Evolutionary conservation across 148 eudicot species (phyloP), one percentile per base, ranked within the genome.

Genomic region (Fagopyrum tataricum): DNA sequence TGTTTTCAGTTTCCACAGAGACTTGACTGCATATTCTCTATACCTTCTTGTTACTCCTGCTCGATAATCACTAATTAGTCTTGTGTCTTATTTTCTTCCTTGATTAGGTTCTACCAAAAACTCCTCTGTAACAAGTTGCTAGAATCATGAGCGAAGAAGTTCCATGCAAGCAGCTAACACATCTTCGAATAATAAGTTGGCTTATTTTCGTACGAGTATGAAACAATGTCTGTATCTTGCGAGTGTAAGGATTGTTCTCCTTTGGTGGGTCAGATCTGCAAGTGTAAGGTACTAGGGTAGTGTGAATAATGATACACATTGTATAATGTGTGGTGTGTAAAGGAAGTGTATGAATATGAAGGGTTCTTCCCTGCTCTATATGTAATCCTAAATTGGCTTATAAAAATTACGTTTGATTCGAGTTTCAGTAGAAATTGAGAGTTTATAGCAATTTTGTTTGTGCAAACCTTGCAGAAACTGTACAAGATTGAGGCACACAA

Each of bases 401-500:
- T 26, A 26, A 26, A 26, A 26, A 26, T 26, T 0, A 26, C 31
- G 31, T 26, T 26, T 2, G 31, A 26, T 26, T 26, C 31, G 31
- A 26, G n/a, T n/a, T n/a, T n/a, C n/a, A n/a, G n/a, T n/a, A n/a
- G n/a, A n/a, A n/a, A n/a, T n/a, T n/a, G n/a, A n/a, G n/a, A n/a
- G n/a, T n/a, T n/a, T n/a, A n/a, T n/a, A n/a, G n/a, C n/a, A n/a
- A 56, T 20, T 20, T 68, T 51, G 41, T 12, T 6, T 20, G 12
- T 17, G 21, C 3, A 44, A 43, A 40, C 5, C 7, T n/a, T 74
- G 58, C 58, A 69, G 85, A 79, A 74, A 55, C 24, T 79, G 78
- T 56, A 79, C 80, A 79, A 76, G 47, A 79, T 82, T 46, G 85
- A 79, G 7, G 82, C 82, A 53, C 79, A 82, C 59, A 26, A 26